Base-by-base conservation (phyloP, 805 yeast genomes). In the Barnettozyma pratensis region DNA sequence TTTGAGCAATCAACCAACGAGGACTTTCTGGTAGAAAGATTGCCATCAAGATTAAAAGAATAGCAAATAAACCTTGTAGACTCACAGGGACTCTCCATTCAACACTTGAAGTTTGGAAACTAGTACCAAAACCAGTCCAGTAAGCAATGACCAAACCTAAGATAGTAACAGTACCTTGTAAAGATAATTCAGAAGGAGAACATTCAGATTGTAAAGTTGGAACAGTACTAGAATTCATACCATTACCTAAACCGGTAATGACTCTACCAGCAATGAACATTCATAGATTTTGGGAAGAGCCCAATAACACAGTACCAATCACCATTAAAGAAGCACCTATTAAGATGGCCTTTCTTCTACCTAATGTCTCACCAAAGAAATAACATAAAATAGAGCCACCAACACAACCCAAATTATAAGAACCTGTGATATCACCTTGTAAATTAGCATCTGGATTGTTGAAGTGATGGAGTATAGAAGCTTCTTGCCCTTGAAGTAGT, bases 141-240 rank as follows among this genome's bases (percentile, higher is more conserved):
- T 82, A 81, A 14, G 89, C 87, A 61, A 83, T 69, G 45, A 81
- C 72, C 30, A 87, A 77, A 54, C 90, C 91, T 44, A 80, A 73
- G 34, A 80, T 79, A 54, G 83, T 79, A 38, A 81, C 74, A 25
- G 83, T 75, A 42, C 87, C 87, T 66, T 81, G 84, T 35, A 45
- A n/a, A 7, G 49, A 42, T 26, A 49, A 42, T 7, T 37, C 30
- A 37, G 30, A 9, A 7, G 41, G 34, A 28, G 42, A 39, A 31
- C 42, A 76, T 66, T 87, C 96, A 2, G 92, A 77, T 64, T 84
- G 91, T 81, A 87, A 85, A 51, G 84, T 83, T 27, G 95, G 95
- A 48, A 85, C 83, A 32, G 89, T 83, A 25, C 90, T 80, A 11
- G 91, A 83, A 63, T 80, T 80, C 62, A 85, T 65, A 54, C 95